These are phyloP conservation scores for Tetracladium setigerum DNA, from an alignment of 495 filamentous ascomycete genomes.

Conservation along the genomic window DNA sequence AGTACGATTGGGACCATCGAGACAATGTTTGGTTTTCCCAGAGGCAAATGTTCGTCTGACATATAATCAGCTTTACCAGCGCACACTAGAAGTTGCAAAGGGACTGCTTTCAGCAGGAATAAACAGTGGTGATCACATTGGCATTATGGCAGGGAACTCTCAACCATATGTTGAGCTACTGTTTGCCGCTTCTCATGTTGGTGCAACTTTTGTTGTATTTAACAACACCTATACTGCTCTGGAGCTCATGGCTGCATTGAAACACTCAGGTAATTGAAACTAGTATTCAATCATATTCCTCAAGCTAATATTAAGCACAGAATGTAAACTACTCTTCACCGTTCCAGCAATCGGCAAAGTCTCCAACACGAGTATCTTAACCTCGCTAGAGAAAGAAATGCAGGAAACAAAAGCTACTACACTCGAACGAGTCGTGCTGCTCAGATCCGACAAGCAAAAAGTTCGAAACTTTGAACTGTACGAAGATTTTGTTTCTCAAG, in stretches of 20 bases:
- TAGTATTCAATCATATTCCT: background rate
- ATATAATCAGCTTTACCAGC: constrained; percentile 53
- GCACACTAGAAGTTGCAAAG: constrained; percentile 49
- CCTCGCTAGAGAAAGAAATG: constrained; percentile 28
- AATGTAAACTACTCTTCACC: constrained; percentile 57
- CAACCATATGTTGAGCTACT: constrained; percentile 62
- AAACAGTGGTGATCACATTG: constrained; percentile 54
- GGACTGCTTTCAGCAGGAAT: constrained; percentile 53
- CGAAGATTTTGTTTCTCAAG: background rate
- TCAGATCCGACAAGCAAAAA: background rate
- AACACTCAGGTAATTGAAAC: constrained; percentile 37
- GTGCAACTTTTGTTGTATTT: constrained; percentile 58
- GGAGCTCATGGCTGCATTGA: constrained; percentile 55
- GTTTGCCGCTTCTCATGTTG: constrained; percentile 59
- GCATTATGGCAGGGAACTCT: constrained; percentile 66
- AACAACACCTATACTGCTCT: constrained; percentile 65
- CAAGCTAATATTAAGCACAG: constrained; percentile 17
- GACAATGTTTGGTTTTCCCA: constrained; percentile 56
- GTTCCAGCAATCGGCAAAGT: constrained; percentile 52
- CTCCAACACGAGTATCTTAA: constrained; percentile 45
- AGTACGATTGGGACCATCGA: constrained; percentile 48
- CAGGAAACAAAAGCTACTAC: background rate
- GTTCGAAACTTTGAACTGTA: background rate
- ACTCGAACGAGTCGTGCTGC: constrained; percentile 1
- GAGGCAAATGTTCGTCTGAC: constrained; percentile 63